These are phyloP conservation scores for Aspergillus aculeatinus DNA, from an alignment of 2,329 filamentous ascomycete genomes.

Conservation along the genomic window DNA sequence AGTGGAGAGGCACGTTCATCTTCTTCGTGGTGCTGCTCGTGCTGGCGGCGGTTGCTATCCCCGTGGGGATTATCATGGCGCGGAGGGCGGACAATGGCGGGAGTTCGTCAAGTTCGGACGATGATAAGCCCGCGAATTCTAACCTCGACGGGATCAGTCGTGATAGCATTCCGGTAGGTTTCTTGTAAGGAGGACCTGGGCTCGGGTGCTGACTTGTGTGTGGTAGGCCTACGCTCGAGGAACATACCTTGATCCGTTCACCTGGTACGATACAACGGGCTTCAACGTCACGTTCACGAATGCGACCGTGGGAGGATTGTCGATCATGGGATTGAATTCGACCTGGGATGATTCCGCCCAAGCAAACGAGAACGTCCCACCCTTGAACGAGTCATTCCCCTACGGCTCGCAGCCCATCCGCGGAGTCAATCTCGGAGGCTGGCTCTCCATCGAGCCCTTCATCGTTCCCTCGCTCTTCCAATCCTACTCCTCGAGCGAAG, in stretches of 20 bases:
- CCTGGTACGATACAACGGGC: constrained; percentile 84
- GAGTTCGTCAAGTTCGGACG: constrained; percentile 7
- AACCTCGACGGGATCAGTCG: constrained; percentile 56
- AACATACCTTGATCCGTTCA: constrained; percentile 81
- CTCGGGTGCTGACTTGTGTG: constrained; percentile 12
- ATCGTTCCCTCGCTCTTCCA: constrained; percentile 91
- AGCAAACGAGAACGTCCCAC: constrained; percentile 77
- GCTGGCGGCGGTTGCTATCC: constrained; percentile 65
- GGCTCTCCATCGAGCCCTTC: constrained; percentile 91
- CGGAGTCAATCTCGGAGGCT: constrained; percentile 90
- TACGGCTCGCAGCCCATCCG: constrained; percentile 79
- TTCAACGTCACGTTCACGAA: constrained; percentile 95
- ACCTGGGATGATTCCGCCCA: constrained; percentile 79
- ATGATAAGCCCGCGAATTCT: constrained; percentile 33
- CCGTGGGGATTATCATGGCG: constrained; percentile 64
- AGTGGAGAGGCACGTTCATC: constrained; percentile 52
- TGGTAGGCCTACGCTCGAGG: constrained; percentile 60
- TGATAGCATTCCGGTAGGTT: constrained; percentile 58
- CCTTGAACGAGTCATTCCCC: constrained; percentile 72
- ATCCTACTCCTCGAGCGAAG: constrained; percentile 59
- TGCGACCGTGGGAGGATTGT: constrained; percentile 78
- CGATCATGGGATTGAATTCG: constrained; percentile 82
- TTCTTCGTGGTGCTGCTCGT: constrained; percentile 55
- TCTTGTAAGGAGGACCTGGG: background rate
- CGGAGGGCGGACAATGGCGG: constrained; percentile 55